Base-by-base conservation (phyloP, 768 basidiomycete genomes). In the Pleurotus tuber-regium region DNA sequence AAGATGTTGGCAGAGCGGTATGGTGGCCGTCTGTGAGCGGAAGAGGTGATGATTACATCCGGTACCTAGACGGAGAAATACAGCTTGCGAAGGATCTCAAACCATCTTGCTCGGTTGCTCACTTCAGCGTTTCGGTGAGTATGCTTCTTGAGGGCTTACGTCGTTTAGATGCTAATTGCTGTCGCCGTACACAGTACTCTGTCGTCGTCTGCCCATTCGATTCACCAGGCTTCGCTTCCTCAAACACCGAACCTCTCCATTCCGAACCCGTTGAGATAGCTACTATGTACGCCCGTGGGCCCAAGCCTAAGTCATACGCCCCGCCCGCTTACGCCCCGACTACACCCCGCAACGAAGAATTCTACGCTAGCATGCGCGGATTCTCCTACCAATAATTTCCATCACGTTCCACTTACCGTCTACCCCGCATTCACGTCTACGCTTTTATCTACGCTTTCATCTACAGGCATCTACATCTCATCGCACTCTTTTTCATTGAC, bases 181-280 rank as follows among this genome's bases (percentile, higher is more conserved):
- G 9, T 19, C 21, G 10, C 41, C 14, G 31, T 53, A n/a, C 50
- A 2, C 58, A 79, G 77, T 80, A 80, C 59, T 66, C 68, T 36
- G 70, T 79, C 40, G 75, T 73, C 5, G 59, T 82, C 25, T 70
- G 64, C 40, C 72, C 77, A 11, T 80, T 80, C 59, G 60, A 73
- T 43, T 65, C 70, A 2, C 59, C 64, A 4, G 66, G 70, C 31
- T 73, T 74, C 53, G 58, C 65, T 16, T 66, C 75, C 12, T 38
- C 56, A 18, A 69, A 73, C 50, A 59, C 64, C 12, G 60, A 66
- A 4, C 63, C 70, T 8, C 66, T 80, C 16, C 61, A 79, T 33
- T 73, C 72, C 14, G 76, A 77, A 59, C 76, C 76, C 14, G 75
- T 82, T 23, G 74, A 78, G 57, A 78, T 82, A 43, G 75, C 74